These are phyloP conservation scores for Grosmannia penicillata DNA, from an alignment of 2,329 filamentous ascomycete species.

Conservation along the genomic window DNA sequence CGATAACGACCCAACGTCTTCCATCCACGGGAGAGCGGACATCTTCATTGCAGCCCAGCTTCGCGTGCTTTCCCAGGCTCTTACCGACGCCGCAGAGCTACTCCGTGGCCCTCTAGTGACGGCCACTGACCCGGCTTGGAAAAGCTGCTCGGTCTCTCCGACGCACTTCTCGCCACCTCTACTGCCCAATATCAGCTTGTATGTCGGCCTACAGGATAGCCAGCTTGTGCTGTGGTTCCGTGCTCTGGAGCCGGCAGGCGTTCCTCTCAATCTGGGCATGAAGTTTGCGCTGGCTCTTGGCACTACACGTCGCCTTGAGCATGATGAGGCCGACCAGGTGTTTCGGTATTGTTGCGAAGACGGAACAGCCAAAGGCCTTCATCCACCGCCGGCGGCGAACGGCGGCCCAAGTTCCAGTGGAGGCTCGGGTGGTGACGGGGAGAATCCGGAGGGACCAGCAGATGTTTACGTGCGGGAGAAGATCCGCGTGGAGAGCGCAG, in stretches of 20 bases:
- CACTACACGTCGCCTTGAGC: constrained; percentile 46
- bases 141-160: constrained; percentile 25
- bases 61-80: constrained; percentile 36
- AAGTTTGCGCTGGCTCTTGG: constrained; percentile 59
- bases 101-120: constrained; percentile 37
- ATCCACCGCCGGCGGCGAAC: constrained; percentile 3
- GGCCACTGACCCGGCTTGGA: constrained; percentile 27
- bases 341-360: constrained; percentile 44
- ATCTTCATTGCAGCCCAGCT: constrained; percentile 40
- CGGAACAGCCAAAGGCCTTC: constrained; percentile 7
- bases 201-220: constrained; percentile 55
- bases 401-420: not conserved
- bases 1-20: not conserved
- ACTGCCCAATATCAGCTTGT: constrained; percentile 56
- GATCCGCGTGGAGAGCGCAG: constrained; percentile 73
- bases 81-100: constrained; percentile 34
- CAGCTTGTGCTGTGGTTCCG: constrained; percentile 56
- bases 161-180: constrained; percentile 31
- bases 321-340: constrained; percentile 66
- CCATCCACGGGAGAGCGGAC: not conserved
- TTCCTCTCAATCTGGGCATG: constrained; percentile 44
- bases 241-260: constrained; percentile 51
- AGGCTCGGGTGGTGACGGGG: constrained; percentile 1
- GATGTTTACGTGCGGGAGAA: constrained; percentile 84
- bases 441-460: constrained; percentile 29